Evolutionary conservation across 768 basidiomycete genomes (phyloP).

Genomic region (Clitopilus hobsonii): DNA sequence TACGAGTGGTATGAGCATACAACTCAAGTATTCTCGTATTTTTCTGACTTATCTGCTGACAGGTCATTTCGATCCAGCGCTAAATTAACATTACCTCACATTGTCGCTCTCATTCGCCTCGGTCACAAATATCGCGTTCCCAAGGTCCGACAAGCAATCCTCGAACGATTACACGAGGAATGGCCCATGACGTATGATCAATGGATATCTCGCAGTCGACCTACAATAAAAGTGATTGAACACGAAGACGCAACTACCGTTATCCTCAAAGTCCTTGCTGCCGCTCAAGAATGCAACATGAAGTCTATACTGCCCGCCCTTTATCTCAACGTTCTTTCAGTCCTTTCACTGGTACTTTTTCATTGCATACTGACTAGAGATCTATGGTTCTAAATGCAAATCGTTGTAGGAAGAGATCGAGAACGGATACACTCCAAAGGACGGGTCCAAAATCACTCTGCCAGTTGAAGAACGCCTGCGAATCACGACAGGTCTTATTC

Average conservation of each 20-base stretch:
- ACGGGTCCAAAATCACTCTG: neutral
- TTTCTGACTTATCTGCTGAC: neutral
- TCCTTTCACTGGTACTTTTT: neutral
- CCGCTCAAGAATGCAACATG: neutral
- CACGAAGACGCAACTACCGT: neutral
- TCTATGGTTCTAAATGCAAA: neutral
- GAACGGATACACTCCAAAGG: neutral
- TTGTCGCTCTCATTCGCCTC: neutral
- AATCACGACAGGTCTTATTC: neutral
- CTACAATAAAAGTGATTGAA: neutral
- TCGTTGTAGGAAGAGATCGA: neutral
- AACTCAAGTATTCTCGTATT: neutral
- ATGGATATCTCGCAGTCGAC: neutral
- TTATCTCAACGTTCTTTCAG: neutral
- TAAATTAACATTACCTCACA: neutral
- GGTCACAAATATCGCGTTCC: neutral
- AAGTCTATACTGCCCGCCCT: neutral
- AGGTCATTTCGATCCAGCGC: neutral
- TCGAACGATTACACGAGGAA: neutral
- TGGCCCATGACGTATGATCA: neutral
- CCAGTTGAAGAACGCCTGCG: neutral
- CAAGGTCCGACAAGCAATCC: neutral
- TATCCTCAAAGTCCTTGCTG: neutral
- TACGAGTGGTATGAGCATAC: constrained; percentile 9
- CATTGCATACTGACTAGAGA: neutral